phyloP scores from a whole-genome alignment of 371 early-diverging fungal species.

The Mucor saturninus region DNA sequence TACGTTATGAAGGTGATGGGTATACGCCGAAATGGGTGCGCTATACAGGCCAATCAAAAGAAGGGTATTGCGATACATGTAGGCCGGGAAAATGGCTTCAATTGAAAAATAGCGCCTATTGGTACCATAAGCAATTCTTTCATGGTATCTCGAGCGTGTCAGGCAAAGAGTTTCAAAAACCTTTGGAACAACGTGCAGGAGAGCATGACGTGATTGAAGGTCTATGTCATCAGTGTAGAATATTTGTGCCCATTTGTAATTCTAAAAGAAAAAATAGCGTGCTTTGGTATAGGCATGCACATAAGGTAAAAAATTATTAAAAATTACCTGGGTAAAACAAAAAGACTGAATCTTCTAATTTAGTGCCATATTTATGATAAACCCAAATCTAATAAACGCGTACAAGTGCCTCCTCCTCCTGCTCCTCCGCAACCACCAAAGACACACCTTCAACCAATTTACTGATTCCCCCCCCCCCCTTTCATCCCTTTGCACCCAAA shows the following conservation, averaged over 20 bases:
- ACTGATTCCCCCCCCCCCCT: not conserved
- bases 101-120: constrained; percentile 90
- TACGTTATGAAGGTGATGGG: constrained; percentile 74
- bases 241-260: constrained; percentile 82
- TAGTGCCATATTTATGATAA: constrained; percentile 80
- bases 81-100: constrained; percentile 89
- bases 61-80: constrained; percentile 90
- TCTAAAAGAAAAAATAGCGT: constrained; percentile 79
- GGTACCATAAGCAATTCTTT: constrained; percentile 94
- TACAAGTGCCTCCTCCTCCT: constrained; percentile 12
- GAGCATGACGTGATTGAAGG: constrained; percentile 78
- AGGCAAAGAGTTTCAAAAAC: constrained; percentile 75
- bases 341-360: not conserved
- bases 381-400: constrained; percentile 54
- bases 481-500: no score
- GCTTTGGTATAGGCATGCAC: constrained; percentile 89
- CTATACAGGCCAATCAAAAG: constrained; percentile 76
- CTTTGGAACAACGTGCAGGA: constrained; percentile 68
- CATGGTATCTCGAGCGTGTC: constrained; percentile 91
- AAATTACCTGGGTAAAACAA: not conserved
- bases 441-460: not conserved
- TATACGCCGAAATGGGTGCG: constrained; percentile 92
- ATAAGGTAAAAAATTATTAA: constrained; percentile 56
- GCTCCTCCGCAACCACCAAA: not conserved
- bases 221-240: constrained; percentile 82